phyloP scores from a whole-genome alignment of 768 basidiomycete species.

The Xerocomellus amylosporus region DNA sequence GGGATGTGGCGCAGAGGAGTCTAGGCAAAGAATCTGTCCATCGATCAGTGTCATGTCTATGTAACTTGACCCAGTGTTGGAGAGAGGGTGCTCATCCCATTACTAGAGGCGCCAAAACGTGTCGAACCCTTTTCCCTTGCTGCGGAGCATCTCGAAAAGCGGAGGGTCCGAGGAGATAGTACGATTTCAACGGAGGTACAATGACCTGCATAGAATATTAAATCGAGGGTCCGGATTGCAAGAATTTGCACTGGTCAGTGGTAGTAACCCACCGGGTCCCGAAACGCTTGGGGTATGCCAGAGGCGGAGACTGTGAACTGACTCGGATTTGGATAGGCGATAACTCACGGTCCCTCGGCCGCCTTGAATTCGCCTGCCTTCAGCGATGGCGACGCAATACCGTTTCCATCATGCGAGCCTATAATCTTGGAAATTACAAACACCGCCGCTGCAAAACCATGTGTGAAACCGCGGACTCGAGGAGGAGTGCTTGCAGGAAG shows the following conservation, averaged over 20 bases:
- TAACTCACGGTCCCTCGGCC: neutral
- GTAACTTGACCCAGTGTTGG: neutral
- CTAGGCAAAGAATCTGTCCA: too few species aligned
- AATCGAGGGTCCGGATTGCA: neutral
- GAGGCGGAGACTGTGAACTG: neutral
- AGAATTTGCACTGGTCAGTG: neutral
- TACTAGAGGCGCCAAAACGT: neutral
- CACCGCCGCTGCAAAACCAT: too few species aligned
- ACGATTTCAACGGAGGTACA: too few species aligned
- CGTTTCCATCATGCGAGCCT: neutral
- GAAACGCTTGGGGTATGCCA: neutral
- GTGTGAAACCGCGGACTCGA: neutral
- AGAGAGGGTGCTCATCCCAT: neutral
- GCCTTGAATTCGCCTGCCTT: neutral
- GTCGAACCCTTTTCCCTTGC: neutral
- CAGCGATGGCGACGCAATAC: neutral
- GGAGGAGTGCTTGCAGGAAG: neutral
- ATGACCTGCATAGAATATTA: neutral
- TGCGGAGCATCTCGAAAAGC: neutral
- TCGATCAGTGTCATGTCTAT: neutral
- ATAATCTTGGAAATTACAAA: neutral
- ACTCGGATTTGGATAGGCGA: neutral
- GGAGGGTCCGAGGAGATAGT: too few species aligned
- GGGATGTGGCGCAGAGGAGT: neutral
- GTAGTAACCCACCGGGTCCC: neutral